Evolutionary conservation across 176 grass and related monocot genomes (phyloP).

Genomic region (Aegilops bicornis): DNA sequence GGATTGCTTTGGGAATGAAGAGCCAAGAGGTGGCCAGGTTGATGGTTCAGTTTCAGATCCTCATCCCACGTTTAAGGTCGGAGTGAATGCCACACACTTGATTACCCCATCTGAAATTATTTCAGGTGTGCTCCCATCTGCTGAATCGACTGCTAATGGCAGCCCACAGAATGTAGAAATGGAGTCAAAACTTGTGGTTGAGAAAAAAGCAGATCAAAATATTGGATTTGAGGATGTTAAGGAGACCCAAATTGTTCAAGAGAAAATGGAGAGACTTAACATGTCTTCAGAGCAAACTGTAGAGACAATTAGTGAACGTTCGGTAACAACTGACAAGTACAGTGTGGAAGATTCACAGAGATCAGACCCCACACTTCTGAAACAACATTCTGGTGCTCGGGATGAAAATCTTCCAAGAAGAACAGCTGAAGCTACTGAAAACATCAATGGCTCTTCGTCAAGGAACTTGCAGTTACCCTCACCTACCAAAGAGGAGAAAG

Average conservation of each 20-base stretch:
- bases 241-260: constrained; percentile 44
- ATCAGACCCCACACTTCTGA: constrained; percentile 8
- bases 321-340: constrained; percentile 46
- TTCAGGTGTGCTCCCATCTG: constrained; percentile 58
- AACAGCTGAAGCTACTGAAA: constrained; percentile 44
- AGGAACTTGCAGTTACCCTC: constrained; percentile 37
- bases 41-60: constrained; percentile 44
- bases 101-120: constrained; percentile 83
- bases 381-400: constrained; percentile 30
- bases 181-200: constrained; percentile 40
- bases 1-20: constrained; percentile 45
- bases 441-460: constrained; percentile 28
- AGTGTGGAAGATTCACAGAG: constrained; percentile 49
- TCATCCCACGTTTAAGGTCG: constrained; percentile 44
- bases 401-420: constrained; percentile 37
- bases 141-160: constrained; percentile 31
- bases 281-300: constrained; percentile 37
- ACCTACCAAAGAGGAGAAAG: constrained; percentile 50
- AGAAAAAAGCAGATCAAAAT: constrained; percentile 38
- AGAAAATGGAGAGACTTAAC: constrained; percentile 42
- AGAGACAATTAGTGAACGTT: constrained; percentile 34
- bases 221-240: constrained; percentile 47
- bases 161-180: constrained; percentile 31
- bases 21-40: constrained; percentile 33
- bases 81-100: constrained; percentile 53